These are phyloP conservation scores for Diaporthe eres DNA, from an alignment of 2,329 filamentous ascomycete species.

Conservation along the genomic window DNA sequence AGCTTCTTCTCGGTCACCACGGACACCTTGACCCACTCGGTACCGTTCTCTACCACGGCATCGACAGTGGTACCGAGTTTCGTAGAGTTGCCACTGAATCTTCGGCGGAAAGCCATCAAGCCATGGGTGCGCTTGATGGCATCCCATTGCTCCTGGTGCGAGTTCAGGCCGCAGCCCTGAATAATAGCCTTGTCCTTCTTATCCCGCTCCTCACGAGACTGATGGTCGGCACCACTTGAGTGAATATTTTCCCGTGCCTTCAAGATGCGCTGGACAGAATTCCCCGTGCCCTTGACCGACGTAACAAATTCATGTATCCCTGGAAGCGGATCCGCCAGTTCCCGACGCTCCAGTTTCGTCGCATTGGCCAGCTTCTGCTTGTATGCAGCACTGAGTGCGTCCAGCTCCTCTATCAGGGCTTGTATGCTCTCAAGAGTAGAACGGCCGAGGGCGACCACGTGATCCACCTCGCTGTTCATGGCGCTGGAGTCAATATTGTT, in stretches of 20 bases:
- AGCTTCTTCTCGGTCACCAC: conserved; percentile 41
- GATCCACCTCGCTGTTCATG: conserved; percentile 26
- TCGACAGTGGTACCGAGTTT: conserved; percentile 38
- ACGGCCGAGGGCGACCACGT: conserved; percentile 28
- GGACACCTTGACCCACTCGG: conserved; percentile 41
- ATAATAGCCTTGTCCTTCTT: conserved; percentile 39
- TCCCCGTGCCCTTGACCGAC: conserved; percentile 37
- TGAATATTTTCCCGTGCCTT: conserved; percentile 3
- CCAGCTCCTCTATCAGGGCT: conserved; percentile 35
- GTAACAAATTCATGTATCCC: conserved; percentile 41
- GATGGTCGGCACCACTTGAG: background rate
- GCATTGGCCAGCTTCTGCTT: conserved; percentile 33
- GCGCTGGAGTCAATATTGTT: background rate
- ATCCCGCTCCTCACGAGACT: conserved; percentile 36
- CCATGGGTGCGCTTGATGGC: conserved; percentile 41
- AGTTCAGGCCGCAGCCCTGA: conserved; percentile 34
- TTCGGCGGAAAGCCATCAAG: conserved; percentile 40
- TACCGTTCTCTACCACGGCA: conserved; percentile 41
- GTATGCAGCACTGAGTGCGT: conserved; percentile 37
- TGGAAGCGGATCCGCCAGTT: conserved; percentile 39
- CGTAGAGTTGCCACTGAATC: conserved; percentile 32
- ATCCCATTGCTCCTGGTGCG: conserved; percentile 39
- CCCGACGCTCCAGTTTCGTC: conserved; percentile 39
- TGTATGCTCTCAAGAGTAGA: conserved; percentile 35
- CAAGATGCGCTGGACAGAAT: conserved; percentile 39